Evolutionary conservation across 805 yeast genomes (phyloP).

Genomic region (Yarrowia alimentaria): DNA sequence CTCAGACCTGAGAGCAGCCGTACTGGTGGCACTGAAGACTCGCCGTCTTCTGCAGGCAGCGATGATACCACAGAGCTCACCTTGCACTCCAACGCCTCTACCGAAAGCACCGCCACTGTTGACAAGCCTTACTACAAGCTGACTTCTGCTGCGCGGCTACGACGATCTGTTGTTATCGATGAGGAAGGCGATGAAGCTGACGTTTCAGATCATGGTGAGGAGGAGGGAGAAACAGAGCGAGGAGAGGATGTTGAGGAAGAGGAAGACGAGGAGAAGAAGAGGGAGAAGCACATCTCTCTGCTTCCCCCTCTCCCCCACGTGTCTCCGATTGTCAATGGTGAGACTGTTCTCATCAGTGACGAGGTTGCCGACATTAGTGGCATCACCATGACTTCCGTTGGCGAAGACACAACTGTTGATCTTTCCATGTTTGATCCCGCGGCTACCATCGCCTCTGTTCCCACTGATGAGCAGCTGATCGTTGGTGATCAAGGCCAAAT

Average conservation of each 20-base stretch:
- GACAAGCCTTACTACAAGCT: conserved; percentile 25
- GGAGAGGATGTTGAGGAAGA: too few species aligned
- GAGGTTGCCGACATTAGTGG: conserved; percentile 14
- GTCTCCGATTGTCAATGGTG: neutral
- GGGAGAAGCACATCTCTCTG: conserved; percentile 3
- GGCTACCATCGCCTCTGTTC: conserved; percentile 1
- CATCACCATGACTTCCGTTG: conserved; percentile 3
- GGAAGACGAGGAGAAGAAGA: neutral
- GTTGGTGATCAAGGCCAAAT: conserved; percentile 33
- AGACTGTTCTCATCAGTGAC: conserved; percentile 7
- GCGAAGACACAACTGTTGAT: conserved; percentile 1
- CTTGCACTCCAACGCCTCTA: conserved; percentile 14
- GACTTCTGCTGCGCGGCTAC: conserved; percentile 11
- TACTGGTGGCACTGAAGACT: neutral
- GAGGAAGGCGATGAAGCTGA: conserved; percentile 22
- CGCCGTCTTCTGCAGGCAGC: neutral
- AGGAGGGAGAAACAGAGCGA: too few species aligned
- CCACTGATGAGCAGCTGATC: conserved; percentile 26
- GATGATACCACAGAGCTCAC: conserved; percentile 2
- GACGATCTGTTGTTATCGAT: conserved; percentile 18
- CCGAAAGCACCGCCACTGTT: conserved; percentile 26
- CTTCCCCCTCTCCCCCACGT: conserved; percentile 13
- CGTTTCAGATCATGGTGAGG: too few species aligned
- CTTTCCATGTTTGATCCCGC: conserved; percentile 10
- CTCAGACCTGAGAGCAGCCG: neutral